A percentile compares a stretch with the other conserved stretches of the same genome.
Evolutionary conservation across 106 monocot genomes (phyloP).

Genomic region (Gastrodia elata): DNA sequence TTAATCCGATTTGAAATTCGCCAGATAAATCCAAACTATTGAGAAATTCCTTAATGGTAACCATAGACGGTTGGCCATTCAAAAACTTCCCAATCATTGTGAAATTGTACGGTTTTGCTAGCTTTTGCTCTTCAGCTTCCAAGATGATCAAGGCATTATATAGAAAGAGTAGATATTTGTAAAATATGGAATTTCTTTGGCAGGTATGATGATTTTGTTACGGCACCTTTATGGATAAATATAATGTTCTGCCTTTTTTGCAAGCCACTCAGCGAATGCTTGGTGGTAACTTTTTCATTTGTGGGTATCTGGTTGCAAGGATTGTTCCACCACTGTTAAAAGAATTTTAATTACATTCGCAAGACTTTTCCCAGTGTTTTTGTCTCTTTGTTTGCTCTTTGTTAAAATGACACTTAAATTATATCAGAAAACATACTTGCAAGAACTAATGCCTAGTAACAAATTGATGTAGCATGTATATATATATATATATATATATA

Average conservation of each 20-base stretch:
- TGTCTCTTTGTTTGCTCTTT: not conserved
- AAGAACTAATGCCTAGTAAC: no score
- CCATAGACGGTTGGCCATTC: no score
- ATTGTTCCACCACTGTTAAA: not conserved
- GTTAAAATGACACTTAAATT: not conserved
- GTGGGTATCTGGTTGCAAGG: not conserved
- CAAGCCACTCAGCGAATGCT: not conserved
- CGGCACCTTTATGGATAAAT: not conserved
- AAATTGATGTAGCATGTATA: no score
- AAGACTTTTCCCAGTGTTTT: not conserved
- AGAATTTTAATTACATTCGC: not conserved
- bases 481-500: no score
- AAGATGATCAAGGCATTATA: not conserved
- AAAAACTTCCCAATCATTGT: no score
- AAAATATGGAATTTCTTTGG: not conserved
- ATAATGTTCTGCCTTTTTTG: not conserved
- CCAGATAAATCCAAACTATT: no score
- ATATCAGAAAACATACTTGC: not conserved
- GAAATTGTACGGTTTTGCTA: no score
- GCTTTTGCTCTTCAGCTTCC: no score
- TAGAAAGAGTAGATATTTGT: not conserved
- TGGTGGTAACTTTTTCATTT: not conserved
- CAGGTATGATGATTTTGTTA: not conserved
- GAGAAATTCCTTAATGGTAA: no score
- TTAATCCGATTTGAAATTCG: no score